Evolutionary conservation across 495 filamentous ascomycete genomes (phyloP), one percentile per base, ranked within the genome.

Genomic region (Hypoxylon rickii): DNA sequence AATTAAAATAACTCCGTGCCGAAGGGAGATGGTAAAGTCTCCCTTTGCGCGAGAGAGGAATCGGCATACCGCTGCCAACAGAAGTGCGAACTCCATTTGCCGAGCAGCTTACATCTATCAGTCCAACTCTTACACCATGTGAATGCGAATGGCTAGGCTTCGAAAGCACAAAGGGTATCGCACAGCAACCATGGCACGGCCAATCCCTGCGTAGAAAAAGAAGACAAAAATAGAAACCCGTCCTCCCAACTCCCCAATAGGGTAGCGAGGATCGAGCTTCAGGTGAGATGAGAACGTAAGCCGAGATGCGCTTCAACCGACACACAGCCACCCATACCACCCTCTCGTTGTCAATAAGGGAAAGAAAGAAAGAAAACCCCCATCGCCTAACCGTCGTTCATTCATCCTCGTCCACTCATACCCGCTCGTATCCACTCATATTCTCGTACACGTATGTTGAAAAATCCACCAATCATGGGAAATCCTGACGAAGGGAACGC

Each of bases 11-110:
- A 58, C 53, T 57, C 59, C 53, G 49, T 49, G 38, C 59, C 43
- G 42, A 55, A 48, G 16, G 31, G 42, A 34, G 17, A 50, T 21
- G 13, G 33, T 16, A 50, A 39, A 38, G 40, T 45, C 29, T 29
- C 41, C 45, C 38, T 17, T 55, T 51, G 22, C 29, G 50, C 55
- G 26, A 44, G 3, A 44, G 61, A 61, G 44, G 38, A 41, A 68
- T 50, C 31, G 50, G 51, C 54, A 50, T 51, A 32, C 55, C 54
- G 49, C 64, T 62, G 63, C 51, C 55, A 68, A 50, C 60, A 66
- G 65, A 72, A 70, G 67, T 59, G 67, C 46, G 69, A 72, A 69
- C 67, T 67, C 65, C 69, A 55, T 62, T 54, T 67, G 63, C 67
- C 62, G 65, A 62, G 64, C 67, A 66, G 60, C 63, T 66, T 62